Evolutionary conservation across 495 filamentous ascomycete species (phyloP), one percentile per base, ranked within the genome.

Genomic region (Annulohypoxylon maeteangense): DNA sequence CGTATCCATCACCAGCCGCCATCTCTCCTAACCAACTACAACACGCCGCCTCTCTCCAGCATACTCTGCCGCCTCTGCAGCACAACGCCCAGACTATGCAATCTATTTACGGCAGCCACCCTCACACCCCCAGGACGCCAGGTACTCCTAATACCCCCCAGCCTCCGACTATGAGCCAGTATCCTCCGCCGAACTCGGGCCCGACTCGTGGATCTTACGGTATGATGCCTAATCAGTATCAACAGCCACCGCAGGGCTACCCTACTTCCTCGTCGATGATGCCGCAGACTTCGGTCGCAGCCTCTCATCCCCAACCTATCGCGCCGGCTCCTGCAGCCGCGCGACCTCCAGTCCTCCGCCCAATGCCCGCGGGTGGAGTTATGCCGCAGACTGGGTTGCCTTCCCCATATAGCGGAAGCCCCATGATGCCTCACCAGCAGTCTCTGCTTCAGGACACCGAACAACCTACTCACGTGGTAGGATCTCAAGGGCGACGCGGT

Each of bases 401-500:
- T 20, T 83, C 85, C 8, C 82, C 81, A 20, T 86, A 87, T 72
- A 80, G 78, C n/a, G 81, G 84, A 65, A 80, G 80, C 50, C 80
- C 80, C 7, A 75, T 83, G 70, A 84, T 83, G 77, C 75, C 70
- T 59, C 75, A 77, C 25, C 70, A 75, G 56, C 80, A 80, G 16
- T 74, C 73, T 16, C 74, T 83, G 56, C 71, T 85, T 16, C 79
- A 80, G 20, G 81, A 87, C 27, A 73, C 79, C 25, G 86, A 88
- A 10, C 88, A 89, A 69, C 92, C 93, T 2, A 93, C 91, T 3
- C 94, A 97, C 79, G 94, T 97, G 31, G 94, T 97, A 36, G 94
- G 94, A 10, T 95, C 93, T 47, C 94, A 97, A 82, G 94, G 94
- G 32, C 89, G 94, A 23, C 86, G 94, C 64, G 94, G 94, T 6